A percentile compares a stretch with the other conserved stretches of the same genome.
Evolutionary conservation across 371 early-diverging fungal genomes (phyloP).

Genomic region (Mucor plumbeus): DNA sequence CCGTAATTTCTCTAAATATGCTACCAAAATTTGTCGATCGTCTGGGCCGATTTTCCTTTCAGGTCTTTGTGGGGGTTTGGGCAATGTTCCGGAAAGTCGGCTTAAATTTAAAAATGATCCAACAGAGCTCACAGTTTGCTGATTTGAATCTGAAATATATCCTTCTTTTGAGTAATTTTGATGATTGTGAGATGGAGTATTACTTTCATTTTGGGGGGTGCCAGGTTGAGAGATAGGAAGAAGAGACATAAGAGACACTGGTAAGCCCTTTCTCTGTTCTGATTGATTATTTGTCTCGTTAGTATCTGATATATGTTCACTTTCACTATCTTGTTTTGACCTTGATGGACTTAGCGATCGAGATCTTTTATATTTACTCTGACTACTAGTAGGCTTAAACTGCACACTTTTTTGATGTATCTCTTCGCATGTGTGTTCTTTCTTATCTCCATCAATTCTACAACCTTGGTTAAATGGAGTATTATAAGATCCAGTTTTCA

Average conservation of each 20-base stretch:
- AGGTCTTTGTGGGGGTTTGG: conserved; percentile 35
- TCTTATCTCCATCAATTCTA: not conserved
- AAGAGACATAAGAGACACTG: not conserved
- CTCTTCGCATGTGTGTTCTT: not conserved
- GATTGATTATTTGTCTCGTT: not conserved
- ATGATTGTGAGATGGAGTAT: not conserved
- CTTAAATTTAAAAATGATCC: conserved; percentile 34
- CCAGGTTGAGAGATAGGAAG: conserved; percentile 1
- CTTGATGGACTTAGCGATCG: not conserved
- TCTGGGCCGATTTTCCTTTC: conserved; percentile 51
- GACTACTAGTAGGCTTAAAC: not conserved
- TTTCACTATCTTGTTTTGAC: not conserved
- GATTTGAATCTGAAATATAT: conserved; percentile 24
- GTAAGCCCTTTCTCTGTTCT: conserved; percentile 10
- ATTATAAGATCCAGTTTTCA: conserved; percentile 5
- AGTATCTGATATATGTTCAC: not conserved
- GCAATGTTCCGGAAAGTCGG: conserved; percentile 8
- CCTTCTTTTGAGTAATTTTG: not conserved
- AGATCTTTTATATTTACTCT: not conserved
- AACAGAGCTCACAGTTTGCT: conserved; percentile 37
- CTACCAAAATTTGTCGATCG: conserved; percentile 49
- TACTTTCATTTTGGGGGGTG: not conserved
- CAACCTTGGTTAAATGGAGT: not conserved
- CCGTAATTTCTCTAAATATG: conserved; percentile 56
- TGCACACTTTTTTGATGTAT: not conserved